A percentile compares a stretch with the other conserved stretches of the same genome.
Evolutionary conservation across 306 rosid genomes (phyloP).

Genomic region (Carpinus fangiana): DNA sequence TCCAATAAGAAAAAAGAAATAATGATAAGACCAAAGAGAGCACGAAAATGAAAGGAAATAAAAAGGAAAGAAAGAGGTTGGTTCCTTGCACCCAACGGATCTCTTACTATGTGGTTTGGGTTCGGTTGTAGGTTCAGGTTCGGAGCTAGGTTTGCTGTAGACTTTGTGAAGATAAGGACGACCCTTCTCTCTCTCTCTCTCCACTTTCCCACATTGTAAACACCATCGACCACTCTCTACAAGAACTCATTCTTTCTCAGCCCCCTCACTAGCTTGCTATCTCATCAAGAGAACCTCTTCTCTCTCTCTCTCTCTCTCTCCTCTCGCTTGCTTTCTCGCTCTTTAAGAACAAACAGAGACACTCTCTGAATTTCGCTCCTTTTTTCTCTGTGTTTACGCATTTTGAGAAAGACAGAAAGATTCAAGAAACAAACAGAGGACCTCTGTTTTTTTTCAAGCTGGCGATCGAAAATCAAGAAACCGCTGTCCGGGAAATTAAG

Average conservation of each 20-base stretch:
- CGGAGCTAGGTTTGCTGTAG: conserved; percentile 56
- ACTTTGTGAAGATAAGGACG: conserved; percentile 95
- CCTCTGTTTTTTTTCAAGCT: conserved; percentile 36
- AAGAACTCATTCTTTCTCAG: conserved; percentile 73
- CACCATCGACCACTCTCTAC: conserved; percentile 69
- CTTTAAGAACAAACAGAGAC: neutral
- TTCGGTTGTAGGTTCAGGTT: conserved; percentile 24
- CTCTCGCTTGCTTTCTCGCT: conserved; percentile 9
- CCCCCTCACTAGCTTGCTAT: conserved; percentile 41
- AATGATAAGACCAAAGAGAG: conserved; percentile 52
- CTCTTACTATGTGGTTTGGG: conserved; percentile 35
- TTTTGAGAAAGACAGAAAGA: neutral
- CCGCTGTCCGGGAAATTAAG: conserved; percentile 81
- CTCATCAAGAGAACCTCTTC: neutral
- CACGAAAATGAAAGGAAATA: conserved; percentile 66
- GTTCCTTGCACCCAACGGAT: conserved; percentile 86
- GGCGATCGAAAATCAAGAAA: conserved; percentile 90
- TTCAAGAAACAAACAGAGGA: neutral
- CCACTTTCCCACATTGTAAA: conserved; percentile 34
- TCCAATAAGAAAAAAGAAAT: conserved; percentile 6
- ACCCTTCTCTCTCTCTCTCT: conserved; percentile 22
- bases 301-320: conserved; percentile 4
- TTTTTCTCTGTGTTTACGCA: neutral
- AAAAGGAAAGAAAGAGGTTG: conserved; percentile 75
- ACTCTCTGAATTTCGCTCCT: conserved; percentile 14